Percentiles rank a stretch among this genome's conserved stretches.
These are phyloP conservation scores for Diaporthe ilicicola DNA, from an alignment of 2,329 filamentous ascomycete genomes.

Conservation along the genomic window DNA sequence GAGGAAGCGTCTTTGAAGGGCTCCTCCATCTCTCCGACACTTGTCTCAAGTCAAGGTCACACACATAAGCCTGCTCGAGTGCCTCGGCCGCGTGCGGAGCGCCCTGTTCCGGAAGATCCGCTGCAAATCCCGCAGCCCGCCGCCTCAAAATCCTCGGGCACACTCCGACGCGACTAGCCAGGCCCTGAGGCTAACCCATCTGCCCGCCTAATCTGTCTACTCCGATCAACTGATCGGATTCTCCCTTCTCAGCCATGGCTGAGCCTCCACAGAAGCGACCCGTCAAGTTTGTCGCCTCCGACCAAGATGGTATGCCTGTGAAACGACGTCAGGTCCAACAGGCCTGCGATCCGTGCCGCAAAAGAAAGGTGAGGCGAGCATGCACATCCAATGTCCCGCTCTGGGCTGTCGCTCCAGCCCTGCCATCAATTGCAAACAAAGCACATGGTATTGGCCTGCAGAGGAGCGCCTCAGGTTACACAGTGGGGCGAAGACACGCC, in stretches of 20 bases:
- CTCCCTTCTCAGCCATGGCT: conserved; percentile 15
- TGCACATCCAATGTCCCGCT: not conserved
- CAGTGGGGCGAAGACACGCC: not conserved
- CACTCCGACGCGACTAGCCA: conserved; percentile 3
- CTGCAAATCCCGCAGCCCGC: not conserved
- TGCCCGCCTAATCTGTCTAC: not conserved
- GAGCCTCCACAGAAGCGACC: conserved; percentile 31
- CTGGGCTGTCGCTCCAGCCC: not conserved
- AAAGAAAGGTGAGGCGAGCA: conserved; percentile 55
- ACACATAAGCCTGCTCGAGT: not conserved
- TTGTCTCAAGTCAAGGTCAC: not conserved
- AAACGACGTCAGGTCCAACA: conserved; percentile 69
- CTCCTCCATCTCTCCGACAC: not conserved
- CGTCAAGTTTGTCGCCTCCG: conserved; percentile 66
- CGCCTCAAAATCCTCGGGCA: not conserved
- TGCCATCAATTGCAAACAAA: conserved; percentile 34
- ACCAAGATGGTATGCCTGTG: conserved; percentile 61
- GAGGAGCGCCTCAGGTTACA: not conserved
- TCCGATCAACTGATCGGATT: conserved; percentile 15
- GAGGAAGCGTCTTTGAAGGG: not conserved
- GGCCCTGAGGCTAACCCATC: not conserved
- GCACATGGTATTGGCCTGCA: conserved; percentile 22
- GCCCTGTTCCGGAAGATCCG: conserved; percentile 13
- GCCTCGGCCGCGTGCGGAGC: not conserved
- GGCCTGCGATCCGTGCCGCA: conserved; percentile 64